Percentiles rank a stretch among this genome's conserved stretches.
Conservation (phyloP, 192 early-diverging fungal genomes). For the Chytriomyces hyalinus region DNA sequence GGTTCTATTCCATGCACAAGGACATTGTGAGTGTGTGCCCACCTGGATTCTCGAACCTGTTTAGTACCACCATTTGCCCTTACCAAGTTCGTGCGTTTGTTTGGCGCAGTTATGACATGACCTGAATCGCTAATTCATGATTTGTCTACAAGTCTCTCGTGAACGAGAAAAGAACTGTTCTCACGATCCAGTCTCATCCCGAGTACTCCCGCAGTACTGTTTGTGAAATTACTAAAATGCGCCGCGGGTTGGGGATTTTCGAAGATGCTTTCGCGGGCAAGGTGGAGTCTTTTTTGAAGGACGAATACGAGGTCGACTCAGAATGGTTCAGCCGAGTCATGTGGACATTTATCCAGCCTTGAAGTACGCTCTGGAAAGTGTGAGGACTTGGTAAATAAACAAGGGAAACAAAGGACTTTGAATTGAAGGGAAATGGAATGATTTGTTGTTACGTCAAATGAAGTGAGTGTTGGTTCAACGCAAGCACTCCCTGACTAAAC, state of each 20-base stretch:
- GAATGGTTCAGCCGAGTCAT: constrained; percentile 25
- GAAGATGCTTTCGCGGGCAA: background rate
- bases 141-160: constrained; percentile 11
- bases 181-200: constrained; percentile 37
- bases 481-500: background rate
- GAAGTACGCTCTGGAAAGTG: background rate
- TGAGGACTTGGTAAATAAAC: background rate
- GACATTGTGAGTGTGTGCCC: constrained; percentile 71
- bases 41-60: constrained; percentile 62
- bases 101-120: background rate
- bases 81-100: constrained; percentile 53
- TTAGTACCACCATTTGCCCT: constrained; percentile 57
- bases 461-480: background rate
- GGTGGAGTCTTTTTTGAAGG: background rate
- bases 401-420: background rate
- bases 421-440: background rate
- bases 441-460: background rate
- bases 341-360: background rate
- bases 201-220: constrained; percentile 18
- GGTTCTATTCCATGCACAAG: constrained; percentile 69
- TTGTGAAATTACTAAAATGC: constrained; percentile 18
- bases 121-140: background rate
- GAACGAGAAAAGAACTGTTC: background rate
- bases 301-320: constrained; percentile 3
- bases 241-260: constrained; percentile 23